Percentiles rank a stretch among this genome's conserved stretches.
Conservation (phyloP, 495 filamentous ascomycete genomes). For the Paragyromitra xinjiangensis region DNA sequence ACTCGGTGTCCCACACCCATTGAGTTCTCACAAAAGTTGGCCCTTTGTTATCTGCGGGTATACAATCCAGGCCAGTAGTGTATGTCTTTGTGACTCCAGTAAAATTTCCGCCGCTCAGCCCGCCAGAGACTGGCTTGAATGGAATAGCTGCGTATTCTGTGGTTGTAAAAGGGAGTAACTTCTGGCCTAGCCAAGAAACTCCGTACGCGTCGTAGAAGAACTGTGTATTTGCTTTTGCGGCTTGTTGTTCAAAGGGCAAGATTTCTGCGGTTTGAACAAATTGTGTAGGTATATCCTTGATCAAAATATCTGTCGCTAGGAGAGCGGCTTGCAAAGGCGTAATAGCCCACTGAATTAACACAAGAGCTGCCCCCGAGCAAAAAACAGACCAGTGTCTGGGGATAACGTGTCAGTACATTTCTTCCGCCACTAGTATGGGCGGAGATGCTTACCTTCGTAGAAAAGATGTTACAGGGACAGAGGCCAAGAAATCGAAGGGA, state of each 20-base stretch:
- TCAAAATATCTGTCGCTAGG: constrained; percentile 55
- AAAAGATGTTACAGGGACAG: constrained; percentile 61
- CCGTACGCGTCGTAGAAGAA: constrained; percentile 59
- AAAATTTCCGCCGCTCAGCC: constrained; percentile 32
- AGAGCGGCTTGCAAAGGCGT: constrained; percentile 62
- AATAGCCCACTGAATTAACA: constrained; percentile 62
- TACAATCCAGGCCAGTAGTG: constrained; percentile 59
- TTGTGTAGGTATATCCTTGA: constrained; percentile 25
- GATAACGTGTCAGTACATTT: constrained; percentile 7
- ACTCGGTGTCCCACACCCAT: no score
- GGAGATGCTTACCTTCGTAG: constrained; percentile 55
- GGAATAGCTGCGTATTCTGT: constrained; percentile 58
- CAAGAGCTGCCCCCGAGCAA: constrained; percentile 58
- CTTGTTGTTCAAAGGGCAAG: constrained; percentile 53
- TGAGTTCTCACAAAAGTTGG: neutral
- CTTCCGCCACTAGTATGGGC: neutral
- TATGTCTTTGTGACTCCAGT: constrained; percentile 57
- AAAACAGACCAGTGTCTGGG: constrained; percentile 62
- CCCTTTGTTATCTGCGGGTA: constrained; percentile 43
- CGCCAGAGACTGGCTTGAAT: constrained; percentile 42
- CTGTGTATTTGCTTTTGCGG: neutral
- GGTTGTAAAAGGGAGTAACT: constrained; percentile 60
- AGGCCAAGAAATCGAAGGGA: constrained; percentile 63
- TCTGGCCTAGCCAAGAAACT: constrained; percentile 58
- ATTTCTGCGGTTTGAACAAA: constrained; percentile 38